phyloP scores from a whole-genome alignment of 2,329 filamentous ascomycete species.

The Colletotrichum zoysiae region DNA sequence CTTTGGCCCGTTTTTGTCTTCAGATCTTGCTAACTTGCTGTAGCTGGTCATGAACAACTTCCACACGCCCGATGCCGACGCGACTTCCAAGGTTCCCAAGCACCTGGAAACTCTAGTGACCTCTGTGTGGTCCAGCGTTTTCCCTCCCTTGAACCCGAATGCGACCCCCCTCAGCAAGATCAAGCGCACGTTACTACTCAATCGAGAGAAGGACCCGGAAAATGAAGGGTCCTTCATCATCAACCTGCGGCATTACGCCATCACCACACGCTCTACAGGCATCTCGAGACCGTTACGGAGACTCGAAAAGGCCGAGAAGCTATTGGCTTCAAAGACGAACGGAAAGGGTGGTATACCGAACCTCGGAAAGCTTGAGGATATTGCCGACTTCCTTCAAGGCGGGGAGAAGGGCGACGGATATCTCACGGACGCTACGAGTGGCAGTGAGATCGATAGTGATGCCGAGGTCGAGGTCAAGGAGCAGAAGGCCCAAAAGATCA shows the following conservation, averaged over 20 bases:
- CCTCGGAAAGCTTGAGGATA: slow-evolving; percentile 89
- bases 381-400: slow-evolving; percentile 94
- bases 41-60: slow-evolving; percentile 99
- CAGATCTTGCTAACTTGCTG: slow-evolving; percentile 46
- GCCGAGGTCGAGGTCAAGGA: slow-evolving; percentile 91
- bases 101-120: slow-evolving; percentile 94
- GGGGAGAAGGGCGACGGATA: slow-evolving; percentile 83
- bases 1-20: not conserved
- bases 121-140: slow-evolving; percentile 95
- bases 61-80: slow-evolving; percentile 71
- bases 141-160: slow-evolving; percentile 95
- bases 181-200: slow-evolving; percentile 88
- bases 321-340: slow-evolving; percentile 71
- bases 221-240: slow-evolving; percentile 81
- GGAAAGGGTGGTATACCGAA: slow-evolving; percentile 85
- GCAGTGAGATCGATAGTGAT: slow-evolving; percentile 93
- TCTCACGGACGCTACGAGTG: slow-evolving; percentile 85
- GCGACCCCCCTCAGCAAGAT: slow-evolving; percentile 92
- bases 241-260: slow-evolving; percentile 93
- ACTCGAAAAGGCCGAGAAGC: slow-evolving; percentile 86
- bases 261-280: slow-evolving; percentile 88
- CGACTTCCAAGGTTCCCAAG: slow-evolving; percentile 82
- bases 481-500: slow-evolving; percentile 71
- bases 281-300: slow-evolving; percentile 86
- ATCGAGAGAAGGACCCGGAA: slow-evolving; percentile 75